phyloP scores from a whole-genome alignment of 441 rosid genomes.

The Theobroma grandiflorum region DNA sequence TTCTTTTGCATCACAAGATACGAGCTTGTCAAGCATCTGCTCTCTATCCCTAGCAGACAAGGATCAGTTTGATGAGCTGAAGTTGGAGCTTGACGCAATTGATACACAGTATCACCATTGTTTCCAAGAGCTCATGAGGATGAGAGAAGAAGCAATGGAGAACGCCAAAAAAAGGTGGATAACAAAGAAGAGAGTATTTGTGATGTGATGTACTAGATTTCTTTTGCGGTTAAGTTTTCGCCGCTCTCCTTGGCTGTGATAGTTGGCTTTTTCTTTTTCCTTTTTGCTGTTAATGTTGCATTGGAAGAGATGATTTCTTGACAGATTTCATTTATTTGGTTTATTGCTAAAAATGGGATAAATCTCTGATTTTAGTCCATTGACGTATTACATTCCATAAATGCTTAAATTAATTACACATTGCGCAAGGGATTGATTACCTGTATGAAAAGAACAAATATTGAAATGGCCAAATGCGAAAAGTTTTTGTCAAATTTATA shows the following conservation, averaged over 20 bases:
- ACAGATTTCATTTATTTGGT: constrained; percentile 7
- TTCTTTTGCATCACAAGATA: constrained; percentile 35
- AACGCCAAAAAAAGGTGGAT: constrained; percentile 63
- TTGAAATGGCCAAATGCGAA: no score
- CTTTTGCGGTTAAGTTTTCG: not conserved
- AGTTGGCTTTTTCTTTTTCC: not conserved
- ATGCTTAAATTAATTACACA: no score
- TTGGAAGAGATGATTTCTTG: constrained; percentile 24
- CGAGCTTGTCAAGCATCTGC: constrained; percentile 41
- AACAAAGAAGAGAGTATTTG: constrained; percentile 42
- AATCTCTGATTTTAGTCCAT: constrained; percentile 1
- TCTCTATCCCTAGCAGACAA: constrained; percentile 37
- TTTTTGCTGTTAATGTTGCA: not conserved
- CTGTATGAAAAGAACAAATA: no score
- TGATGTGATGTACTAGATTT: constrained; percentile 26
- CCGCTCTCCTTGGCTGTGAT: not conserved
- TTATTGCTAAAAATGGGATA: not conserved
- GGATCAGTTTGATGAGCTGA: constrained; percentile 46
- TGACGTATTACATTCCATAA: not conserved
- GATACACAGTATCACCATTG: constrained; percentile 56
- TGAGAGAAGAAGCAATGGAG: constrained; percentile 69
- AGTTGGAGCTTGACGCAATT: constrained; percentile 54
- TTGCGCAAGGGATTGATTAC: no score
- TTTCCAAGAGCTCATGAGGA: constrained; percentile 58
- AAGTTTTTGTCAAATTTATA: no score